Base-by-base conservation (phyloP, 2,329 filamentous ascomycete species). In the Aspergillus niger region DNA sequence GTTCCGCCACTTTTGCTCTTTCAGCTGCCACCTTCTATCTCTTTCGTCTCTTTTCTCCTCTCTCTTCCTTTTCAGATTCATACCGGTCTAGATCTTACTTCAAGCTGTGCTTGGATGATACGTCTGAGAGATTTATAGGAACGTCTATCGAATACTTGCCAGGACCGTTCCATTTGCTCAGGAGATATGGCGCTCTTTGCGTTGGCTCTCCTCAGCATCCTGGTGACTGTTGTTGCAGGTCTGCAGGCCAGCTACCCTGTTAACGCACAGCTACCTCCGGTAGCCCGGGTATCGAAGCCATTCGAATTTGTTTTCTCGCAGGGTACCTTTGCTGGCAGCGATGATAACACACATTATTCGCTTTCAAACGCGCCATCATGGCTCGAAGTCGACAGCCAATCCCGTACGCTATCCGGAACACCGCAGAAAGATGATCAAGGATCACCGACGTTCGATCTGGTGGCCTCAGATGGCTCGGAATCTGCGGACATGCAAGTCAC, bases 241-340 rank as follows among this genome's bases (percentile, higher is more conserved):
- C 74, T 77, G 64, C 70, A 65, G 59, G 70, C 81, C 52, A 80
- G 80, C 50, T 94, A 93, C 67, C 92, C 92, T 0, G 82, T 96
- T 74, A 96, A 95, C 76, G 88, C 91, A 2, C 92, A 97, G 74
- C 83, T 96, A 1, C 92, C 92, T 32, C 89, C 89, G 3, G 89
- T 93, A 56, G 92, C 91, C 20, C 85, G 90, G 65, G 81, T 90
- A 61, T 85, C 83, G 43, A 72, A 88, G 67, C 81, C 82, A 2
- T 81, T 77, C 63, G 63, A 67, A 50, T 80, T 80, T 63, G 65
- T 67, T 47, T 80, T 80, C 55, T 74, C 78, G 11, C 67, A 67
- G 26, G 86, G 87, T 41, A 96, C 92, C 0, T 96, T 96, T 76
- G 80, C 82, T 13, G 89, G 89, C 15, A 75, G 78, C 44, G 77